Evolutionary conservation across 768 basidiomycete species (phyloP), one percentile per base, ranked within the genome.

Genomic region (Cystofilobasidium ferigula): DNA sequence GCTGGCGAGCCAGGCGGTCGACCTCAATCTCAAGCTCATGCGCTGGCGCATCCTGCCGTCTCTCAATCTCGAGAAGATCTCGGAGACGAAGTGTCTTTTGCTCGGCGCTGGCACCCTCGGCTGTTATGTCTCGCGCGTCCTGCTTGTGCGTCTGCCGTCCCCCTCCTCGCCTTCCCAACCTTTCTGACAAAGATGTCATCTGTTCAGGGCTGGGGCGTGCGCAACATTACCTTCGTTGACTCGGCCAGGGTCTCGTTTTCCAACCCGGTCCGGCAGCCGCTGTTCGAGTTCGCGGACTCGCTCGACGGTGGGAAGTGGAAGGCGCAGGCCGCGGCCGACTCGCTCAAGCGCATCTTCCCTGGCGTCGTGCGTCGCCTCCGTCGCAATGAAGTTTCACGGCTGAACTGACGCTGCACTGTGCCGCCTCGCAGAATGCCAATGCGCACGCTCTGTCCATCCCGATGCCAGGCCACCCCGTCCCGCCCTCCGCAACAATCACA

Each of bases 1-100:
- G 70, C 82, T 98, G 6, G 93, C 94, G 0, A 85, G 89, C 69
- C 94, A 99, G 76, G 95, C 95, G 0, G 91, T 98, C n/a, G 92
- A 97, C 76, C 79, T 99, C 45, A 99, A 98, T 73, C 79, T 98
- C 57, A 97, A 97, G 74, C 81, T 99, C 47, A 98, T 99, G 94
- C 83, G 90, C 24, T 98, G 94, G 94, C 83, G 94, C 24, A 91
- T 98, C 70, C 79, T 98, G 24, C 95, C 95, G 18, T 78, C 82
- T 0, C 83, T 99, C 57, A 83, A 98, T 69, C 81, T 98, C 16
- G 93, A 95, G 61, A 89, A 86, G 76, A 82, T 99, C 26, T 84
- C 89, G 1, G 73, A 75, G 0, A 89, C 92, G 2, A 82, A 78
- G 67, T 94, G 90, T 74, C 78, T 99, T 0, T 78, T 98, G 0